A percentile compares a stretch with the other conserved stretches of the same genome.
phyloP scores from a whole-genome alignment of 768 basidiomycete species.

The Lyophyllum atratum region DNA sequence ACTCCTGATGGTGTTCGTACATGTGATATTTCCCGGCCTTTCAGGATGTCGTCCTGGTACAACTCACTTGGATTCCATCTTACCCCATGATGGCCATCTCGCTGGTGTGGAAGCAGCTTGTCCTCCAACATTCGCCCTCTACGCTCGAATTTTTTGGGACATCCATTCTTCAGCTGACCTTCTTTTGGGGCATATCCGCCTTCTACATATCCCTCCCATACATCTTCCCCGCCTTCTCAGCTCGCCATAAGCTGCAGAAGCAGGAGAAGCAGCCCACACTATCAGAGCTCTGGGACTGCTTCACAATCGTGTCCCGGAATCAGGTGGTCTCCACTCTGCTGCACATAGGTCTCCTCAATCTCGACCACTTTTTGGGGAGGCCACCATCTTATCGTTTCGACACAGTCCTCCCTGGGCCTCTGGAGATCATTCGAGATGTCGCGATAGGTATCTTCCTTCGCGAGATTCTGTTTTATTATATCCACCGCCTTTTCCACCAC shows the following conservation, averaged over 20 bases:
- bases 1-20: not conserved
- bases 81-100: not conserved
- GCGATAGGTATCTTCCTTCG: constrained; percentile 22
- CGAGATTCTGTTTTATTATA: constrained; percentile 31
- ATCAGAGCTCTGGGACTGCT: constrained; percentile 24
- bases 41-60: not conserved
- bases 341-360: constrained; percentile 17
- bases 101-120: constrained; percentile 9
- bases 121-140: constrained; percentile 13
- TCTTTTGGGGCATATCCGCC: constrained; percentile 26
- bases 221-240: constrained; percentile 23
- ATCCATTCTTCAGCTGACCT: constrained; percentile 20
- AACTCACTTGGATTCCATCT: not conserved
- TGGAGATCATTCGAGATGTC: constrained; percentile 22
- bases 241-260: constrained; percentile 27
- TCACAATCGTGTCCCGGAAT: constrained; percentile 24
- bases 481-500: constrained; percentile 28
- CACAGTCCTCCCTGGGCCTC: constrained; percentile 15
- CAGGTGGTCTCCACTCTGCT: constrained; percentile 22
- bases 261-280: constrained; percentile 25
- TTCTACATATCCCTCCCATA: constrained; percentile 23
- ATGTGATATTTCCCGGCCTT: constrained; percentile 2
- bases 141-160: constrained; percentile 26
- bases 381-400: constrained; percentile 22
- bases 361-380: not conserved